Evolutionary conservation across 169 alveolate species (phyloP).

Genomic region (Plasmodium vinckei): DNA sequence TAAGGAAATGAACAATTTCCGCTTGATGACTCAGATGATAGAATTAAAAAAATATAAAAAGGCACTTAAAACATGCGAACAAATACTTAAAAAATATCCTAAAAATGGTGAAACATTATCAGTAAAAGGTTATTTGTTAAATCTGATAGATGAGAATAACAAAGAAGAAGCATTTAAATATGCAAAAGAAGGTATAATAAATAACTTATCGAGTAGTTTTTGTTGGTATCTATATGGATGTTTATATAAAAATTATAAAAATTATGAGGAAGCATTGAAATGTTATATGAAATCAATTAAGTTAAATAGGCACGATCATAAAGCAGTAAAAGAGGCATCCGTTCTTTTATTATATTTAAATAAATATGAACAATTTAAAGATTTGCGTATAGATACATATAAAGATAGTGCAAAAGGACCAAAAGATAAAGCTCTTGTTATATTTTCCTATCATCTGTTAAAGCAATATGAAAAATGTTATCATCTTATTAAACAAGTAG

Average conservation of each 20-base stretch:
- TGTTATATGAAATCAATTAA: slow-evolving; percentile 53
- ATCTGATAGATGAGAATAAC: slow-evolving; percentile 55
- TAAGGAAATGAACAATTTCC: slow-evolving; percentile 69
- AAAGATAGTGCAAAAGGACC: slow-evolving; percentile 35
- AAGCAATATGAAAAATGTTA: slow-evolving; percentile 52
- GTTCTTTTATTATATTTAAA: slow-evolving; percentile 43
- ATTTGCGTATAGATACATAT: slow-evolving; percentile 45
- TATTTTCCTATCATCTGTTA: slow-evolving; percentile 42
- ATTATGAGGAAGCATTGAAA: slow-evolving; percentile 68
- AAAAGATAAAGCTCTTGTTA: slow-evolving; percentile 59
- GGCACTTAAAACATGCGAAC: slow-evolving; percentile 72
- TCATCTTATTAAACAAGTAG: slow-evolving; percentile 46
- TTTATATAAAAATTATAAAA: slow-evolving; percentile 56
- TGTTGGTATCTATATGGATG: slow-evolving; percentile 77
- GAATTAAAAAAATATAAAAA: slow-evolving; percentile 66
- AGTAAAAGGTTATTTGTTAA: slow-evolving; percentile 55
- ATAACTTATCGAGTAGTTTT: slow-evolving; percentile 71
- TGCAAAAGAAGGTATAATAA: slow-evolving; percentile 61
- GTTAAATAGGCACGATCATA: slow-evolving; percentile 43
- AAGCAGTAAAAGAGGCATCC: slow-evolving; percentile 67
- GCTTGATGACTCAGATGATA: slow-evolving; percentile 62
- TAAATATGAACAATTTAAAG: slow-evolving; percentile 59
- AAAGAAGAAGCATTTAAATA: slow-evolving; percentile 71
- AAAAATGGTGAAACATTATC: slow-evolving; percentile 70
- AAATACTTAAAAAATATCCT: slow-evolving; percentile 63